Conservation (phyloP, 2,329 filamentous ascomycete species). For the Pseudogymnoascus sp. region DNA sequence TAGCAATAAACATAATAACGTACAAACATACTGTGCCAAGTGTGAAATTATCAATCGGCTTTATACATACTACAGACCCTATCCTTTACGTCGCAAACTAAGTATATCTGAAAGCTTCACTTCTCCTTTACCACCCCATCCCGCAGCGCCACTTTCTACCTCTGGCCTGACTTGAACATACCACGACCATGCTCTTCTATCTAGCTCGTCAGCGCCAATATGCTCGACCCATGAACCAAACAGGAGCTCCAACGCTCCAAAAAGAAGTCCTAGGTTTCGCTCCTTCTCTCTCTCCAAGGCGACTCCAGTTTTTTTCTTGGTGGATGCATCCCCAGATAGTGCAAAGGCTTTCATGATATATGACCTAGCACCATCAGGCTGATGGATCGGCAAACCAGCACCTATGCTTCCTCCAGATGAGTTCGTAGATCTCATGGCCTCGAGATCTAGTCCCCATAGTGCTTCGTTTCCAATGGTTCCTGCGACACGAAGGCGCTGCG, state of each 20-base stretch:
- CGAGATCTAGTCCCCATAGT: constrained; percentile 51
- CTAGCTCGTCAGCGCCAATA: constrained; percentile 56
- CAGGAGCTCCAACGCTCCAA: constrained; percentile 63
- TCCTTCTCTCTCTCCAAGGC: constrained; percentile 52
- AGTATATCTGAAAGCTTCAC: constrained; percentile 60
- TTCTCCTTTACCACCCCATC: constrained; percentile 75
- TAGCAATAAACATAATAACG: not conserved
- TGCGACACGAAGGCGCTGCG: constrained; percentile 39
- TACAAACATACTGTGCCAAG: not conserved
- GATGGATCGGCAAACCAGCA: constrained; percentile 61
- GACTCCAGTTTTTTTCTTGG: constrained; percentile 45
- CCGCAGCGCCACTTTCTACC: constrained; percentile 62
- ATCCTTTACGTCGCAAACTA: constrained; percentile 39
- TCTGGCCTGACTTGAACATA: constrained; percentile 69
- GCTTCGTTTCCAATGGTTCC: constrained; percentile 41
- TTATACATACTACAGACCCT: not conserved
- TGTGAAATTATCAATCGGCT: not conserved
- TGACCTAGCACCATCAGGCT: constrained; percentile 57
- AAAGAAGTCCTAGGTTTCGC: constrained; percentile 57
- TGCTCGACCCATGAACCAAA: constrained; percentile 66
- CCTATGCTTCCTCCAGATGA: constrained; percentile 29
- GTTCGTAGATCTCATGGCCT: constrained; percentile 32
- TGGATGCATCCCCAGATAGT: constrained; percentile 24
- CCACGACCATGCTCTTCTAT: constrained; percentile 72
- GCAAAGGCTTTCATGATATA: constrained; percentile 53